phyloP scores from a whole-genome alignment of 1,284 basidiomycete genomes.

The Ustilago tritici region DNA sequence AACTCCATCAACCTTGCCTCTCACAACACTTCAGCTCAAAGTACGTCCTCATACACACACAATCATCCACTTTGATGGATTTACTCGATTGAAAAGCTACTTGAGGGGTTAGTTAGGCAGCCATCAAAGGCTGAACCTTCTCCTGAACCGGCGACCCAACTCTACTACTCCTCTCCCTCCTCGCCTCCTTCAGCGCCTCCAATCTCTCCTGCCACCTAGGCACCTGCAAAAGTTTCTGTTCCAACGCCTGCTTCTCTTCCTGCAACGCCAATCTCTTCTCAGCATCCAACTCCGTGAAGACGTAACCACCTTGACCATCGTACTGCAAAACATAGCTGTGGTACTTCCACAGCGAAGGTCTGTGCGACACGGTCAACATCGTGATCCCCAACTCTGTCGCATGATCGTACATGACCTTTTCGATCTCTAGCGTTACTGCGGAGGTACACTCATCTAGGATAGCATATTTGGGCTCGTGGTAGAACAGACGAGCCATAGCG shows the following conservation, averaged over 20 bases:
- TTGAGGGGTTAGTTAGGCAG: constrained; percentile 12
- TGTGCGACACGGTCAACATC: constrained; percentile 70
- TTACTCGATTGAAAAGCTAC: background rate
- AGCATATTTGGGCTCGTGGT: constrained; percentile 95
- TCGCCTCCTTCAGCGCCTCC: constrained; percentile 75
- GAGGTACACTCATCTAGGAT: constrained; percentile 96
- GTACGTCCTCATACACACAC: background rate
- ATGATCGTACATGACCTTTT: constrained; percentile 94
- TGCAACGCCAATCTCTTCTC: constrained; percentile 90
- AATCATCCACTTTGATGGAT: background rate
- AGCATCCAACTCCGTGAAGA: constrained; percentile 88
- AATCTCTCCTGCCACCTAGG: constrained; percentile 84
- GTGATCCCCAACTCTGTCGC: constrained; percentile 75
- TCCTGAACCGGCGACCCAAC: constrained; percentile 28
- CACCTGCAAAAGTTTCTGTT: constrained; percentile 72
- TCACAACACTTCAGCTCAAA: background rate
- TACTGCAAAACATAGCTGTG: constrained; percentile 86
- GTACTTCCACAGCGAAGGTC: constrained; percentile 90
- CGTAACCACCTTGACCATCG: constrained; percentile 74
- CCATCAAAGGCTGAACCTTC: constrained; percentile 18
- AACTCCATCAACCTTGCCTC: background rate
- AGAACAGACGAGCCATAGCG: constrained; percentile 96
- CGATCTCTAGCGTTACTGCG: constrained; percentile 91
- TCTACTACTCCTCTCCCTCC: constrained; percentile 32
- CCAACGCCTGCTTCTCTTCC: constrained; percentile 80